Evolutionary conservation across 345 rosid genomes (phyloP).

Genomic region (Syzygium aromaticum): DNA sequence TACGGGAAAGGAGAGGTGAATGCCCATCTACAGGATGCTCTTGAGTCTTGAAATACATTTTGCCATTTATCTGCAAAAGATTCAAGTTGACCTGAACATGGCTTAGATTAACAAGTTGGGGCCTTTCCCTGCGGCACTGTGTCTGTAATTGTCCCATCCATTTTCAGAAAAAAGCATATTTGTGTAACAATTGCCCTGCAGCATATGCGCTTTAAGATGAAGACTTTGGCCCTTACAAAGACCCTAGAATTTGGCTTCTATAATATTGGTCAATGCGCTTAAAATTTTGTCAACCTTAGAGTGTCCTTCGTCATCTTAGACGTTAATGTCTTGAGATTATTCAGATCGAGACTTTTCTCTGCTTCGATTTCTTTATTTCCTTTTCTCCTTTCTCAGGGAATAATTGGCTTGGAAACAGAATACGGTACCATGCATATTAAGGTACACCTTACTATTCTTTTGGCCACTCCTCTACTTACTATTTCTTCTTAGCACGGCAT

Average conservation of each 20-base stretch:
- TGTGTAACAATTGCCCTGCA: neutral
- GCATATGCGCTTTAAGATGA: neutral
- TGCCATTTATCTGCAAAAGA: neutral
- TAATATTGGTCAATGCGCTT: neutral
- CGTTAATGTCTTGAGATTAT: neutral
- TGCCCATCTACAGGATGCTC: neutral
- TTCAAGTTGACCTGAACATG: neutral
- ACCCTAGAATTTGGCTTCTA: neutral
- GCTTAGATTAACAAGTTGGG: neutral
- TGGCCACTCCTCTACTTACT: neutral
- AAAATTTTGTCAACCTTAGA: neutral
- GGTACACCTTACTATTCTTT: constrained; percentile 30
- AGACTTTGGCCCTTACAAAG: neutral
- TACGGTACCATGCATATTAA: constrained; percentile 72
- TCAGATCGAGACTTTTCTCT: neutral
- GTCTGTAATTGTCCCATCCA: neutral
- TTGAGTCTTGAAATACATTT: neutral
- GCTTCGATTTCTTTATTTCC: neutral
- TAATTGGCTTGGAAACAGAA: constrained; percentile 75
- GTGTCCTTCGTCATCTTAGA: neutral
- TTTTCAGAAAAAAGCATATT: neutral
- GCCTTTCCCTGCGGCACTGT: neutral
- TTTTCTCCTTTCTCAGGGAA: constrained; percentile 37
- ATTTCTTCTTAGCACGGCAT: neutral
- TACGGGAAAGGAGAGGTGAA: constrained; percentile 94